Conservation (phyloP, 2,329 filamentous ascomycete species). For the Fusarium sp. region DNA sequence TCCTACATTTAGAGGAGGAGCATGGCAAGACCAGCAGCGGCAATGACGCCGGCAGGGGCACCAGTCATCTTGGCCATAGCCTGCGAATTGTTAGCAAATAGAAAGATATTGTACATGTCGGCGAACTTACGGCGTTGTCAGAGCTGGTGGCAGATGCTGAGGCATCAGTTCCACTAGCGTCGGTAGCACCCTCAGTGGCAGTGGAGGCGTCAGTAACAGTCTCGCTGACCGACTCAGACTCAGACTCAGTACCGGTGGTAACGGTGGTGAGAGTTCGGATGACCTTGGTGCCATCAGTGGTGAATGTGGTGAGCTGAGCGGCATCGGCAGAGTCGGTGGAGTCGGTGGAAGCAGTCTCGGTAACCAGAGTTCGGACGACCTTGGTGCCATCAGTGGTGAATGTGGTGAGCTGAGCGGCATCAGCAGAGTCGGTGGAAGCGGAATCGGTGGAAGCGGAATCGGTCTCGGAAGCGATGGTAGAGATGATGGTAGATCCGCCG, state of each 20-base stretch:
- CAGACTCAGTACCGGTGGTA: slow-evolving; percentile 27
- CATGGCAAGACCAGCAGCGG: slow-evolving; percentile 63
- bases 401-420: slow-evolving; percentile 26
- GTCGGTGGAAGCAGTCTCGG: slow-evolving; percentile 34
- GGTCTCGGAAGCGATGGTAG: slow-evolving; percentile 29
- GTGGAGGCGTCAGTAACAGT: slow-evolving; percentile 41
- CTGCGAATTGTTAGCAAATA: slow-evolving; percentile 38
- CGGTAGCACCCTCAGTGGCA: slow-evolving; percentile 24
- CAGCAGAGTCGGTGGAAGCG: slow-evolving; percentile 13
- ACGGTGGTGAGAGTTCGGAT: slow-evolving; percentile 41
- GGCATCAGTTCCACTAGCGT: slow-evolving; percentile 34
- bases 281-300: slow-evolving; percentile 35
- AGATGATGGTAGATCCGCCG: slow-evolving; percentile 35
- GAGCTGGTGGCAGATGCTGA: slow-evolving; percentile 29
- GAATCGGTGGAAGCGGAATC: slow-evolving; percentile 15
- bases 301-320: slow-evolving; percentile 40
- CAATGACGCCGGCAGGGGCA: slow-evolving; percentile 61
- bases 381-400: slow-evolving; percentile 38
- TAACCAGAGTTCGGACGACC: slow-evolving; percentile 36
- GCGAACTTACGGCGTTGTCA: slow-evolving; percentile 50
- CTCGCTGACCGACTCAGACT: slow-evolving; percentile 31
- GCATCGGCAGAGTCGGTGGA: slow-evolving; percentile 25
- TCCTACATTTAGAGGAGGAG: slow-evolving; percentile 59
- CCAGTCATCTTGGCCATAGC: slow-evolving; percentile 57
- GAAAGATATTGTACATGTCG: not conserved